These are phyloP conservation scores for Glycine latifolia DNA, from an alignment of 306 rosid species.

Conservation along the genomic window DNA sequence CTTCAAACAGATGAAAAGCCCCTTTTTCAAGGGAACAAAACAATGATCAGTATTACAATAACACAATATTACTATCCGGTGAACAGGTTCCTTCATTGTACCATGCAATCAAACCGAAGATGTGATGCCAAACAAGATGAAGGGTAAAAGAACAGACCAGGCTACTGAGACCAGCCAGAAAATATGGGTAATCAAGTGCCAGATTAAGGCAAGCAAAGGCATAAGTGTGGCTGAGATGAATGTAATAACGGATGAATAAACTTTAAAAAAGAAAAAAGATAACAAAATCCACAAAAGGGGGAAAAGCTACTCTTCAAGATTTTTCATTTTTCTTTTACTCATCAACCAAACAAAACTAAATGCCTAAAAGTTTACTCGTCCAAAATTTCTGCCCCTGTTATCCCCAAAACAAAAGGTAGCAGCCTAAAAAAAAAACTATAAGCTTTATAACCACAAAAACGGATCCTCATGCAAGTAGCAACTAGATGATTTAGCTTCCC, in stretches of 20 bases:
- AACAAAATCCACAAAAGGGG: neutral
- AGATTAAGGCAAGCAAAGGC: neutral
- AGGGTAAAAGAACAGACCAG: neutral
- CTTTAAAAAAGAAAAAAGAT: neutral
- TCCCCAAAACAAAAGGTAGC: neutral
- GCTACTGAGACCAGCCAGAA: neutral
- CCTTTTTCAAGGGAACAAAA: neutral
- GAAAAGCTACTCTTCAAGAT: neutral
- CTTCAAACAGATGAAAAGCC: neutral
- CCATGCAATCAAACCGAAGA: neutral
- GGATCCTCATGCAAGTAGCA: neutral
- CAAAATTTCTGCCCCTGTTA: neutral
- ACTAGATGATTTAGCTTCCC: slow-evolving; percentile 25
- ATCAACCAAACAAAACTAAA: neutral
- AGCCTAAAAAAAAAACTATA: neutral
- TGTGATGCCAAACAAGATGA: neutral
- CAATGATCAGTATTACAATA: neutral
- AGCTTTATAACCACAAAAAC: neutral
- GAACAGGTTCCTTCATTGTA: neutral
- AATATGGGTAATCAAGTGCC: neutral
- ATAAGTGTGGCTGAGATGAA: neutral
- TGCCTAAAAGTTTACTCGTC: neutral
- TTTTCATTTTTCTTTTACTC: neutral
- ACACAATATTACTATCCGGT: neutral
- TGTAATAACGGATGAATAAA: neutral